Base-by-base conservation (phyloP, 495 filamentous ascomycete genomes). In the Penicillium fimorum region DNA sequence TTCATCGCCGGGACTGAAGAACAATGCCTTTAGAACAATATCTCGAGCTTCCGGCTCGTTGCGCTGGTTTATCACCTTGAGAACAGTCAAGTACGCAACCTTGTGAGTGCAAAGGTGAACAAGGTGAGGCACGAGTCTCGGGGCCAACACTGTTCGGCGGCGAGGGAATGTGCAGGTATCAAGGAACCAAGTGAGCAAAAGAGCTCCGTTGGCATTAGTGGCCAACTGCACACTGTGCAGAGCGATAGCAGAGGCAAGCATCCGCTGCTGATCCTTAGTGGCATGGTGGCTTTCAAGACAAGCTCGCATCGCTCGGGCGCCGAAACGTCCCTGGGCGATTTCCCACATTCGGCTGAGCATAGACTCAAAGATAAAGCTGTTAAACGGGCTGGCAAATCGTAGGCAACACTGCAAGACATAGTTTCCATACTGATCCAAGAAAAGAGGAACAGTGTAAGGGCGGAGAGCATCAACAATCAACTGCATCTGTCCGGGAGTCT, bases 101-200 rank as follows among this genome's bases (percentile, higher is more conserved):
- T 98, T 98, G 77, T 98, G 94, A 0, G 94, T 97, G 78, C 94
- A 97, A 7, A 98, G 83, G 68, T 96, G 92, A 30, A 96, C 93
- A n/a, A 98, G 78, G 62, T 97, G 91, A 48, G 94, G 93, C 44
- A 98, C 90, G 29, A 98, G 86, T 64, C 91, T 82, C 32, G 94
- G 94, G 29, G 94, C 92, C 25, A 98, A 84, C 20, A 97, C 93
- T 15, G 89, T 94, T 53, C 95, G 89, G 54, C 94, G 87, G 58
- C 87, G 85, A 52, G 92, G 90, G 78, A 97, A 96, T 29, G 87
- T 97, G 81, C 94, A 98, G 3, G 95, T 98, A 69, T 98, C 94
- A 48, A 98, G 79, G 82, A 97, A 96, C 94, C 94, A 98, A 27
- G 94, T 98, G 47, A 98, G 79, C 35, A 98, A 76, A 47, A 98